phyloP scores from a whole-genome alignment of 768 basidiomycete genomes.

The Guyanaporus albipodus region DNA sequence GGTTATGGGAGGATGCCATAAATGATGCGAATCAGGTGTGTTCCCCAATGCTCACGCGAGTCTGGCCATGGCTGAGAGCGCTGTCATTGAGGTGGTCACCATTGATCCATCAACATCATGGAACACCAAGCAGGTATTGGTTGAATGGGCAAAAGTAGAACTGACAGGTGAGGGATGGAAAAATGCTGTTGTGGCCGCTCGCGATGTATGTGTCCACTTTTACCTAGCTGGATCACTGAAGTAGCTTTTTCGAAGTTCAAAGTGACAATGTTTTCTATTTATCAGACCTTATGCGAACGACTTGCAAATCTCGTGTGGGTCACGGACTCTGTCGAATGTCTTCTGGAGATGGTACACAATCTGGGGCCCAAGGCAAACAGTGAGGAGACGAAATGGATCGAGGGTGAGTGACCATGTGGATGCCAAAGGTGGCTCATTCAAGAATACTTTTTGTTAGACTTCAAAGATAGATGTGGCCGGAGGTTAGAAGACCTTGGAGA shows the following conservation, averaged over 20 bases:
- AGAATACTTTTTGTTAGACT: neutral
- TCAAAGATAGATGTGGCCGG: neutral
- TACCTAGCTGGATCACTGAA: too few relatives aligned
- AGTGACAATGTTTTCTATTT: too few relatives aligned
- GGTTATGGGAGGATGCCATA: neutral
- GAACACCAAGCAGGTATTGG: too few relatives aligned
- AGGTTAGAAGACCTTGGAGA: neutral
- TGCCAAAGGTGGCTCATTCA: too few relatives aligned
- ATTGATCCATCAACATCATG: too few relatives aligned
- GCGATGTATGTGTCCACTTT: too few relatives aligned
- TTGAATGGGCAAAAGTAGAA: too few relatives aligned
- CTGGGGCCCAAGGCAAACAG: neutral
- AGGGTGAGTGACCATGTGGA: neutral
- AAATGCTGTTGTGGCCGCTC: too few relatives aligned
- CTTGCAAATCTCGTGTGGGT: neutral
- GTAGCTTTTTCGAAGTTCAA: too few relatives aligned
- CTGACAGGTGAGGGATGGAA: too few relatives aligned
- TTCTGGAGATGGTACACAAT: neutral
- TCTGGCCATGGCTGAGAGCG: neutral
- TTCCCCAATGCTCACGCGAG: neutral
- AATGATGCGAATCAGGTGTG: neutral
- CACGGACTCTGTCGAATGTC: neutral
- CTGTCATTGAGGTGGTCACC: neutral
- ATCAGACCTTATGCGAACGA: neutral
- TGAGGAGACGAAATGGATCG: neutral